phyloP scores from a whole-genome alignment of 2,329 filamentous ascomycete species.

The Stagonosporopsis tanaceti region DNA sequence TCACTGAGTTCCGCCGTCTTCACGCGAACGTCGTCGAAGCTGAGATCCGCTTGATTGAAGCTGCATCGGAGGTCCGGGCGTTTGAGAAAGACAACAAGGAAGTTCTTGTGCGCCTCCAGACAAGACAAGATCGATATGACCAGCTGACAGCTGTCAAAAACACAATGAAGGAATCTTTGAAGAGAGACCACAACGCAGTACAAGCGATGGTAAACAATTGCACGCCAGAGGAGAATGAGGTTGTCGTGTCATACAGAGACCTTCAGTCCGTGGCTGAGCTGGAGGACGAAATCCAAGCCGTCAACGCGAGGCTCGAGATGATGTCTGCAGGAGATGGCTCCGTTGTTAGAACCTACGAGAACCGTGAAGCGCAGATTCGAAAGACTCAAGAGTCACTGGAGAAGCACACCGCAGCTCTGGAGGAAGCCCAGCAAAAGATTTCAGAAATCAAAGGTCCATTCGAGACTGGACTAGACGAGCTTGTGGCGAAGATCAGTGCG shows the following conservation, averaged over 20 bases:
- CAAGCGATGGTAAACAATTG: constrained; percentile 28
- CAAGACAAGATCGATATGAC: constrained; percentile 25
- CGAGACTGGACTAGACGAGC: constrained; percentile 82
- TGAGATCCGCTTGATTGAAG: constrained; percentile 78
- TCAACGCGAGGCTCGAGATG: constrained; percentile 78
- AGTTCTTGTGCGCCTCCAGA: constrained; percentile 46
- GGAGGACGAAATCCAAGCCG: constrained; percentile 75
- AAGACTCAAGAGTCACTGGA: constrained; percentile 68
- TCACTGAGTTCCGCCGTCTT: constrained; percentile 68
- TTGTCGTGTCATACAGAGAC: constrained; percentile 31
- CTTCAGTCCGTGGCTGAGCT: constrained; percentile 63
- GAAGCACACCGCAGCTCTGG: constrained; percentile 63
- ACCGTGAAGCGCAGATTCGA: constrained; percentile 67
- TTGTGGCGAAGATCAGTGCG: constrained; percentile 83
- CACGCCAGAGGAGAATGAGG: constrained; percentile 35
- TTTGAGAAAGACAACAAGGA: constrained; percentile 69
- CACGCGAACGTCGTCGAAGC: constrained; percentile 73
- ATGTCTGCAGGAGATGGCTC: constrained; percentile 80
- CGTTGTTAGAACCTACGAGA: constrained; percentile 74
- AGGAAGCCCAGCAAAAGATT: constrained; percentile 66
- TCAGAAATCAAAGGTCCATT: constrained; percentile 72
- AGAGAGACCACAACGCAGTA: constrained; percentile 26
- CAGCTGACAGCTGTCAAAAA: constrained; percentile 27
- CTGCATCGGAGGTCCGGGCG: constrained; percentile 76
- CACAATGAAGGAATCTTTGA: constrained; percentile 21